Evolutionary conservation across 2,329 filamentous ascomycete species (phyloP).

Genomic region (Talaromyces sp.): DNA sequence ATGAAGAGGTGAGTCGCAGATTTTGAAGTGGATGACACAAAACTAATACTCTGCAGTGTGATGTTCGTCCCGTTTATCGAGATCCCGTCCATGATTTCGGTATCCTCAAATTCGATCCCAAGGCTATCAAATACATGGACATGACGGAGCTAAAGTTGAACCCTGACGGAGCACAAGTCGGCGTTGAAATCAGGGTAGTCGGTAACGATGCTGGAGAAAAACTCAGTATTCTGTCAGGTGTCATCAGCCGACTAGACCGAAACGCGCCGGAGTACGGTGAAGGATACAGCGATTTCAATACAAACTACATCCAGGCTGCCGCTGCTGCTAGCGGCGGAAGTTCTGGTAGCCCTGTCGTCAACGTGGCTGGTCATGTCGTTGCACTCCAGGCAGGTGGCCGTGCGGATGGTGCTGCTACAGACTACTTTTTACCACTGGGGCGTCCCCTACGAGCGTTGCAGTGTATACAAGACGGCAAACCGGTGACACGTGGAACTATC

Average conservation of each 20-base stretch:
- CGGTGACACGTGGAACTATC: slow-evolving; percentile 88
- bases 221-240: slow-evolving; percentile 93
- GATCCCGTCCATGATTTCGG: slow-evolving; percentile 99
- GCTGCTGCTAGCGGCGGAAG: slow-evolving; percentile 94
- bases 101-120: slow-evolving; percentile 92
- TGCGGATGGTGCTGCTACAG: slow-evolving; percentile 90
- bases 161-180: slow-evolving; percentile 81
- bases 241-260: slow-evolving; percentile 91
- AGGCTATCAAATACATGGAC: slow-evolving; percentile 95
- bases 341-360: slow-evolving; percentile 97
- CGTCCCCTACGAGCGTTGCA: slow-evolving; percentile 81
- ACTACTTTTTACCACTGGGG: slow-evolving; percentile 94
- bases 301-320: slow-evolving; percentile 95
- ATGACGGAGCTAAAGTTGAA: slow-evolving; percentile 74
- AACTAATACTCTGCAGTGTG: slow-evolving; percentile 58
- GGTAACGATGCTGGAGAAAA: slow-evolving; percentile 99
- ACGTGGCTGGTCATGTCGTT: slow-evolving; percentile 87
- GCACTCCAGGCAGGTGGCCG: slow-evolving; percentile 91
- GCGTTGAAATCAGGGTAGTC: slow-evolving; percentile 91
- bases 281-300: slow-evolving; percentile 96
- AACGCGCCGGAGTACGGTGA: slow-evolving; percentile 98
- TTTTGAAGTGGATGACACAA: background rate
- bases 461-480: slow-evolving; percentile 73
- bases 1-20: slow-evolving; percentile 62
- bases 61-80: slow-evolving; percentile 93